These are phyloP conservation scores for Daldinia sp. DNA, from an alignment of 2,329 filamentous ascomycete genomes.

Conservation along the genomic window DNA sequence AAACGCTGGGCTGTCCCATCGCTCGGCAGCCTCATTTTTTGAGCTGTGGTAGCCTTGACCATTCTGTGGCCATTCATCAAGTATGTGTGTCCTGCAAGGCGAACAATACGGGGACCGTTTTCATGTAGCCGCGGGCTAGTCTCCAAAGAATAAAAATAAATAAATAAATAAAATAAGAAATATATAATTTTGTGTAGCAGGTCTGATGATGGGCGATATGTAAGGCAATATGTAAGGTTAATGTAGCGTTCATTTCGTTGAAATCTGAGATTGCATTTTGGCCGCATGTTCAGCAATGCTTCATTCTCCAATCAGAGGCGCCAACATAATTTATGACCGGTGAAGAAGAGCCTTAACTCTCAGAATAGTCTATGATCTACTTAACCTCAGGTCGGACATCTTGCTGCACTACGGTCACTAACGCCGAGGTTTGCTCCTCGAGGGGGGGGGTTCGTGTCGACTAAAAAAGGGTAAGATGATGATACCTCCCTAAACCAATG, in stretches of 20 bases:
- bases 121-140: not conserved
- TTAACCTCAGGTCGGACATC: constrained; percentile 13
- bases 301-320: constrained; percentile 16
- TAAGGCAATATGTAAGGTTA: constrained; percentile 1
- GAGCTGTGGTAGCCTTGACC: constrained; percentile 35
- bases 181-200: too few relatives aligned
- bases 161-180: too few relatives aligned
- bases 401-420: constrained; percentile 14
- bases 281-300: constrained; percentile 22
- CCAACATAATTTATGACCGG: constrained; percentile 16
- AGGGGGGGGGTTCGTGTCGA: not conserved
- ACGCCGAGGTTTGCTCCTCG: constrained; percentile 27
- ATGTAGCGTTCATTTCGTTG: constrained; percentile 18
- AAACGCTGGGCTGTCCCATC: constrained; percentile 27
- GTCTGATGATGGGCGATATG: constrained; percentile 8
- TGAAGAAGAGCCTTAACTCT: constrained; percentile 17
- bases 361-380: constrained; percentile 18
- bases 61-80: constrained; percentile 22
- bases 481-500: constrained; percentile 27
- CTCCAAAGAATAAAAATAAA: not conserved
- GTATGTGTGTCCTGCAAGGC: constrained; percentile 22
- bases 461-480: constrained; percentile 11
- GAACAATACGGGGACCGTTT: constrained; percentile 4
- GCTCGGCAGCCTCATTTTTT: constrained; percentile 36
- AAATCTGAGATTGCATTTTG: constrained; percentile 28